phyloP scores from a whole-genome alignment of 2,329 filamentous ascomycete genomes.

The Neobulgaria alba region DNA sequence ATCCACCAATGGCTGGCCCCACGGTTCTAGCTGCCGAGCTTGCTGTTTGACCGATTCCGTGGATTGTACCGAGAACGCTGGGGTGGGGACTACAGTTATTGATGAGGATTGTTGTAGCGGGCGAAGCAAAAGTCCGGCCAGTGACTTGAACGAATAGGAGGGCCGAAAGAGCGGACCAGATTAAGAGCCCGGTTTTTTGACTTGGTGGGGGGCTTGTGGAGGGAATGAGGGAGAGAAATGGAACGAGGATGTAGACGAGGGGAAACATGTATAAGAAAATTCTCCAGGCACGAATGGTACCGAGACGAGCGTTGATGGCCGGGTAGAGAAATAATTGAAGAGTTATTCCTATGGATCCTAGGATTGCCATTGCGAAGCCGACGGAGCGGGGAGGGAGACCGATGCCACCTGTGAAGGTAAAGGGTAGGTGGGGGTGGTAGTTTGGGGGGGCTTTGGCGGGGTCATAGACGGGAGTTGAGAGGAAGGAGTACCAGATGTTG shows the following conservation, averaged over 20 bases:
- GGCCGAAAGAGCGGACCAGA: slow-evolving; percentile 21
- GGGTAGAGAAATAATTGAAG: slow-evolving; percentile 69
- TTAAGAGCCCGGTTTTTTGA: slow-evolving; percentile 21
- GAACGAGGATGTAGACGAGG: slow-evolving; percentile 58
- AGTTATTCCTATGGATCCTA: slow-evolving; percentile 66
- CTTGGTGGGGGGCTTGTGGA: slow-evolving; percentile 22
- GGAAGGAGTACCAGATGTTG: slow-evolving; percentile 52
- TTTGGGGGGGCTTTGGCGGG: slow-evolving; percentile 45
- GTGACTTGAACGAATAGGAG: slow-evolving; percentile 58
- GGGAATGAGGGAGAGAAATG: slow-evolving; percentile 63
- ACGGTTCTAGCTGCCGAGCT: slow-evolving; percentile 50
- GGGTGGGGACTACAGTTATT: slow-evolving; percentile 54
- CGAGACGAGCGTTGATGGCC: slow-evolving; percentile 53
- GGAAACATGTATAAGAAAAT: slow-evolving; percentile 64
- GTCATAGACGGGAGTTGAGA: slow-evolving; percentile 46
- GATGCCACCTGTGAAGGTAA: slow-evolving; percentile 57
- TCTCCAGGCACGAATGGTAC: slow-evolving; percentile 60
- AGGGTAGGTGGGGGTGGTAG: slow-evolving; percentile 19
- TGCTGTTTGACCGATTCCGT: slow-evolving; percentile 49
- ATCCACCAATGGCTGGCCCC: slow-evolving; percentile 52
- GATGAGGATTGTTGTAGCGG: slow-evolving; percentile 50
- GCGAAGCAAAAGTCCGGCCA: slow-evolving; percentile 60
- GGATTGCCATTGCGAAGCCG: slow-evolving; percentile 68
- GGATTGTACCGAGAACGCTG: slow-evolving; percentile 48
- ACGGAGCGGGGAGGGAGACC: slow-evolving; percentile 64